phyloP scores from a whole-genome alignment of 306 rosid genomes.

The Trifolium dubium region DNA sequence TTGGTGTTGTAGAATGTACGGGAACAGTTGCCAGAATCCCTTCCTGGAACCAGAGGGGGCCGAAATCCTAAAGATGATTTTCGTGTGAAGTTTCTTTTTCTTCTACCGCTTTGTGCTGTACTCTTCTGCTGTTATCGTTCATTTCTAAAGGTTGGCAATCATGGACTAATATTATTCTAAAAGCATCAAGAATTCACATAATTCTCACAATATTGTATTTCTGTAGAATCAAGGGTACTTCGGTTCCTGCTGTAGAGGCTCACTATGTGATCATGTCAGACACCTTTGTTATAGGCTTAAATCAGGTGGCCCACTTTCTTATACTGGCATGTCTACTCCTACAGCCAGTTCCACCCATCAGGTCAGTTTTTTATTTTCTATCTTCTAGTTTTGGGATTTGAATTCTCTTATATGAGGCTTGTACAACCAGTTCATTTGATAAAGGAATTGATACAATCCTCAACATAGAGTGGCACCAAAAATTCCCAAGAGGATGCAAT shows the following conservation, averaged over 20 bases:
- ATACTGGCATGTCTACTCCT: conserved; percentile 62
- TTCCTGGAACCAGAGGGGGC: conserved; percentile 94
- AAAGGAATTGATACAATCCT: conserved; percentile 12
- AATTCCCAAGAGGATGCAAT: conserved; percentile 11
- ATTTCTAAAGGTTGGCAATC: conserved; percentile 63
- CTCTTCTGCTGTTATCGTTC: conserved; percentile 64
- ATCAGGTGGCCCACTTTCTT: conserved; percentile 62
- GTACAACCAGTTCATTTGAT: conserved; percentile 5
- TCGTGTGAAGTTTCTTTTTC: conserved; percentile 71
- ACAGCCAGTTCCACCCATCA: conserved; percentile 55
- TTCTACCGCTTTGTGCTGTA: conserved; percentile 73
- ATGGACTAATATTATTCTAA: conserved; percentile 38
- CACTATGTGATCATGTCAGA: conserved; percentile 68
- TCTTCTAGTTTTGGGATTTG: conserved; percentile 34
- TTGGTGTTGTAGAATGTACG: conserved; percentile 72
- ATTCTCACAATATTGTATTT: conserved; percentile 38
- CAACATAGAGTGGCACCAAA: conserved; percentile 13
- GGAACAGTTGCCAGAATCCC: conserved; percentile 76
- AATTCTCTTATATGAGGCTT: conserved; percentile 35
- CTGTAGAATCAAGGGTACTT: conserved; percentile 61
- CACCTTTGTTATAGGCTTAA: conserved; percentile 75
- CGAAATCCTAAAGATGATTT: conserved; percentile 75
- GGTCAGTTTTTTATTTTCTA: conserved; percentile 50
- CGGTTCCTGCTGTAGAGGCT: conserved; percentile 67
- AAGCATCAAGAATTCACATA: conserved; percentile 21